Base-by-base conservation (phyloP, 2,329 filamentous ascomycete genomes). In the Aspergillus ochraceus region DNA sequence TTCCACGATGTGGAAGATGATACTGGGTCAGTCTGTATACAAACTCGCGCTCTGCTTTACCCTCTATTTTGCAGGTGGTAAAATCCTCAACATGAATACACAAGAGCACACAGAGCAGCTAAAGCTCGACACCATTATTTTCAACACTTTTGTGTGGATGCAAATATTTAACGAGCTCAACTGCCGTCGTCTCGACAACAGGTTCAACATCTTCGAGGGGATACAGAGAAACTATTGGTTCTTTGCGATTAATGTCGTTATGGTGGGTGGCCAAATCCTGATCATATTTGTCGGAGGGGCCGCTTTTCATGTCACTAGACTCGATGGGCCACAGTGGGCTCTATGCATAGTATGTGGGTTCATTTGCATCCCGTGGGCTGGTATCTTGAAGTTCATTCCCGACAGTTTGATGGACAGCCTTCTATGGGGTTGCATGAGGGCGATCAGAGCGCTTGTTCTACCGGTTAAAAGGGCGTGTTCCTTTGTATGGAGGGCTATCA, bases 81-180 rank as follows among this genome's bases (percentile, higher is more conserved):
- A 68, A 45, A 87, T 90, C 42, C 80, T 90, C 14, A 80, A 79
- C 50, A 71, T 82, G 3, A 69, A 76, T 47, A 68, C 51, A n/a
- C 11, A 52, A 20, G 51, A 52, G 24, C 26, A 19, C 14, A 36
- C 6, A 8, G 17, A 52, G 14, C 51, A 70, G 12, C 66, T 61
- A 4, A 81, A 89, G 69, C 81, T 93, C 60, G 81, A 87, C 59
- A 94, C 91, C 2, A 82, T 97, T 54, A 90, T 97, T n/a, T 97
- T 97, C 84, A 97, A 97, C 80, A 94, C 91, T 0, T 97, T 97
- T 73, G 92, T 96, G 54, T 97, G 93, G 93, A 96, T 97, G 92
- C 93, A 97, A 70, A 94, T 97, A 68, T 97, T 97, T 80, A 97
- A 97, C 78, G 89, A 96, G 73, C 90, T 94, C 85, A 97, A 97